These are phyloP conservation scores for Fraxinus americana DNA, from an alignment of 257 asterid species.

Conservation along the genomic window DNA sequence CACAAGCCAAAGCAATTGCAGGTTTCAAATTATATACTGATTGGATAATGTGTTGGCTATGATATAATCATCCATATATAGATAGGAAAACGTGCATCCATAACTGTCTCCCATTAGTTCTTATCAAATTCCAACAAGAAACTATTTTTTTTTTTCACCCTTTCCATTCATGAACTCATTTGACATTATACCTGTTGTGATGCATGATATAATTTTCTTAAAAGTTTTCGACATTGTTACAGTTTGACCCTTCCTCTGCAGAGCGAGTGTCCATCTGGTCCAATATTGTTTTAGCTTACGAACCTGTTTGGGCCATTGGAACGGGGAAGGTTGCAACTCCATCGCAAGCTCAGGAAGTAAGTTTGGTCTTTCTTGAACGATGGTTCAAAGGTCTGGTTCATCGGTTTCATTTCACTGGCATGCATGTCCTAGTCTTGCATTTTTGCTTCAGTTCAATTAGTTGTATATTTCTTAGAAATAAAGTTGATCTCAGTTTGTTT, in stretches of 20 bases:
- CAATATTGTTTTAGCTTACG: constrained; percentile 47
- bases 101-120: not conserved
- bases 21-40: constrained; percentile 27
- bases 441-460: not conserved
- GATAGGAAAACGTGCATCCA: not conserved
- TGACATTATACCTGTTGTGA: not conserved
- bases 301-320: constrained; percentile 61
- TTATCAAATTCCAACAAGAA: not conserved
- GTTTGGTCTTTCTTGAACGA: constrained; percentile 20
- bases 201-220: not conserved
- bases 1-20: constrained; percentile 62
- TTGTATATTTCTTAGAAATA: not conserved
- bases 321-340: constrained; percentile 58
- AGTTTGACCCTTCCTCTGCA: constrained; percentile 21
- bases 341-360: constrained; percentile 52
- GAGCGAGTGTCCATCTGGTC: constrained; percentile 41
- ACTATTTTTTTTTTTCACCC: not conserved
- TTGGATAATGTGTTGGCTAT: not conserved
- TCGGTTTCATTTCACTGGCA: not conserved
- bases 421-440: not conserved
- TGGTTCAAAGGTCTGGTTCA: not conserved
- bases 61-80: not conserved
- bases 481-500: not conserved
- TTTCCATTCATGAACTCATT: not conserved
- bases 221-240: not conserved